These are phyloP conservation scores for Skeletonema grethae DNA, from an alignment of 108 stramenopile genomes.

Conservation along the genomic window DNA sequence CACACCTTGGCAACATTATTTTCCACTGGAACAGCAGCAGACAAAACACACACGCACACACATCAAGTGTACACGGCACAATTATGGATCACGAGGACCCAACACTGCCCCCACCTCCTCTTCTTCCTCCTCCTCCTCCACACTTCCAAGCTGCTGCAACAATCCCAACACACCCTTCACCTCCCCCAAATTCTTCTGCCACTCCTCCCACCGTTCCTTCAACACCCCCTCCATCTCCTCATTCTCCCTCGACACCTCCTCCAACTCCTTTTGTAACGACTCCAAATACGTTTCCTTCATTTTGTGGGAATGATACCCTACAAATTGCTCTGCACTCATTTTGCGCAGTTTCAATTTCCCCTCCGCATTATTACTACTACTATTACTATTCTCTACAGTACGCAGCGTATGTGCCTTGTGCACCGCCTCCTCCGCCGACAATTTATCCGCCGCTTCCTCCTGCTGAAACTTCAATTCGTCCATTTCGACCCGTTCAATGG, in stretches of 20 bases:
- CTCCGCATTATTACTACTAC: no score
- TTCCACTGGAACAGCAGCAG: background rate
- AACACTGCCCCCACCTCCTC: background rate
- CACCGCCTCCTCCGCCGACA: constrained; percentile 33
- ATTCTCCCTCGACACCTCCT: constrained; percentile 31
- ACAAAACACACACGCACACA: background rate
- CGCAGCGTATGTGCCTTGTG: constrained; percentile 7
- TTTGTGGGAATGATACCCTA: constrained; percentile 32
- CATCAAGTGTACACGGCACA: background rate
- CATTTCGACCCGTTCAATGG: constrained; percentile 21
- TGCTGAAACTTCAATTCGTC: constrained; percentile 8
- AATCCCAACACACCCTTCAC: constrained; percentile 22
- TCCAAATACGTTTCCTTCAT: constrained; percentile 33
- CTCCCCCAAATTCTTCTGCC: constrained; percentile 19
- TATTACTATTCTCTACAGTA: background rate
- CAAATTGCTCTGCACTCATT: constrained; percentile 18
- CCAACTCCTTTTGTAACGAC: constrained; percentile 11
- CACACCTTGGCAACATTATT: no score
- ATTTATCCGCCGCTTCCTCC: constrained; percentile 24
- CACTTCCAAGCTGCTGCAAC: constrained; percentile 11
- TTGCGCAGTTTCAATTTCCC: constrained; percentile 6
- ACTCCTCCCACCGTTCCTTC: constrained; percentile 33
- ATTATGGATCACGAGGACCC: constrained; percentile 1
- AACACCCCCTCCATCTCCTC: constrained; percentile 28
- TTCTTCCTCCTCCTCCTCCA: background rate